Conservation (phyloP, 768 basidiomycete genomes). For the Pisolithus orientalis region DNA sequence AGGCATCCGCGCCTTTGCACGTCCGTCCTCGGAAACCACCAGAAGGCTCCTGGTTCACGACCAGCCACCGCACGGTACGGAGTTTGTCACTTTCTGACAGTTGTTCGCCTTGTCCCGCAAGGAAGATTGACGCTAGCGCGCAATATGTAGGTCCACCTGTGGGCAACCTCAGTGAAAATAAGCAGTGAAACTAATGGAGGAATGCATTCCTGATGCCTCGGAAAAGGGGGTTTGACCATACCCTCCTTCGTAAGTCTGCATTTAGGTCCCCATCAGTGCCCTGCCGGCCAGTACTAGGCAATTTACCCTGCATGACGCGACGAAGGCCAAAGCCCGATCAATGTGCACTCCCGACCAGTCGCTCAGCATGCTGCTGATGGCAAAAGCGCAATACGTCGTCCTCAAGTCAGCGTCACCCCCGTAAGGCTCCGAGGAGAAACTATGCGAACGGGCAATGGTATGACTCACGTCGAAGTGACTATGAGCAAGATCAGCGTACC, state of each 20-base stretch:
- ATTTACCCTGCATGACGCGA: slow-evolving; percentile 67
- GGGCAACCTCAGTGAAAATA: neutral
- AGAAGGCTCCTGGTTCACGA: slow-evolving; percentile 53
- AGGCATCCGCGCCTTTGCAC: slow-evolving; percentile 83
- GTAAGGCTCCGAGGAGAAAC: slow-evolving; percentile 67
- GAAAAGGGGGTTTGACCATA: slow-evolving; percentile 77
- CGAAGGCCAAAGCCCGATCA: slow-evolving; percentile 52
- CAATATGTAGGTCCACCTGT: slow-evolving; percentile 93
- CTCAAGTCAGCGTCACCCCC: slow-evolving; percentile 74
- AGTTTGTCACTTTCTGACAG: slow-evolving; percentile 35
- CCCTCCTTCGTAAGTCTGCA: slow-evolving; percentile 87
- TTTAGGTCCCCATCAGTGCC: slow-evolving; percentile 1
- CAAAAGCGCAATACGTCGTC: slow-evolving; percentile 83
- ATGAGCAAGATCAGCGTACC: slow-evolving; percentile 39
- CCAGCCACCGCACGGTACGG: slow-evolving; percentile 69
- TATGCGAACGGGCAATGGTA: slow-evolving; percentile 19
- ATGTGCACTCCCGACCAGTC: slow-evolving; percentile 76
- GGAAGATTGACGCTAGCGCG: slow-evolving; percentile 67
- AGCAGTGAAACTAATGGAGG: neutral
- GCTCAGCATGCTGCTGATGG: slow-evolving; percentile 68
- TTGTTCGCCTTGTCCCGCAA: slow-evolving; percentile 31
- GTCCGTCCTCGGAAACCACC: slow-evolving; percentile 90
- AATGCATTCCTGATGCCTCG: slow-evolving; percentile 73
- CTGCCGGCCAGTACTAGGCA: neutral
- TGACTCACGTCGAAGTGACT: neutral